A percentile compares a stretch with the other conserved stretches of the same genome.
Conservation (phyloP, 352 stramenopile genomes). For the Halophytophthora polymorphica region DNA sequence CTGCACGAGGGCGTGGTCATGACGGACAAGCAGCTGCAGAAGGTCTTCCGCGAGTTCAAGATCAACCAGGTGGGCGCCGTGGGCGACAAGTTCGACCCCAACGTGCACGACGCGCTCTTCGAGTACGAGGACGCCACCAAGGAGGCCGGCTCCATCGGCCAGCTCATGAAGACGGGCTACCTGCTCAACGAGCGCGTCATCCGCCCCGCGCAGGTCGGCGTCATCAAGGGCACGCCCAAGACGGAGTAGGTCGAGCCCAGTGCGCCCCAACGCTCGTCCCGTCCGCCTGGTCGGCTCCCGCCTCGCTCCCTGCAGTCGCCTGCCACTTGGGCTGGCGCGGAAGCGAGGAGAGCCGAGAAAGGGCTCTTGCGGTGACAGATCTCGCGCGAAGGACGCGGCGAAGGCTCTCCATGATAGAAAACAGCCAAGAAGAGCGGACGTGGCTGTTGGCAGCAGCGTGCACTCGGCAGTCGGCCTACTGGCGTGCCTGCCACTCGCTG, state of each 20-base stretch:
- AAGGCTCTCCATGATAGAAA: conserved; percentile 12
- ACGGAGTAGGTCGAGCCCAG: conserved; percentile 17
- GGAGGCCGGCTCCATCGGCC: conserved; percentile 90
- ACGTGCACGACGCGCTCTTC: conserved; percentile 97
- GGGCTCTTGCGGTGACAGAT: background rate
- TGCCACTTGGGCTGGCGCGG: conserved; percentile 6
- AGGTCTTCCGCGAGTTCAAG: conserved; percentile 93
- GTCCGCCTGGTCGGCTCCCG: no score
- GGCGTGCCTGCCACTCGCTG: no score
- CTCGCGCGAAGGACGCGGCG: background rate
- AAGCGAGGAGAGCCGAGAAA: background rate
- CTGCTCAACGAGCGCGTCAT: conserved; percentile 95
- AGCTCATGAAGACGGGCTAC: conserved; percentile 97
- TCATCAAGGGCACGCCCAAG: conserved; percentile 67
- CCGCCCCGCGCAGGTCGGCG: conserved; percentile 94
- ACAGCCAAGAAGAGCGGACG: background rate
- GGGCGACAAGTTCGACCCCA: conserved; percentile 98
- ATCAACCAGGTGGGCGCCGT: conserved; percentile 90
- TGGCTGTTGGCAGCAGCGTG: background rate
- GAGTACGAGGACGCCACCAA: conserved; percentile 93
- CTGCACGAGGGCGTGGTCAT: conserved; percentile 90
- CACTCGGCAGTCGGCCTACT: no score
- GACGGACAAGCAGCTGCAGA: conserved; percentile 94
- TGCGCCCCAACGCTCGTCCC: no score
- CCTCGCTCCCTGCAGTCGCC: conserved; percentile 1